A percentile compares a stretch with the other conserved stretches of the same genome.
Evolutionary conservation across 23 red algal species (phyloP).

Genomic region (Cyanidioschyzon merolae): DNA sequence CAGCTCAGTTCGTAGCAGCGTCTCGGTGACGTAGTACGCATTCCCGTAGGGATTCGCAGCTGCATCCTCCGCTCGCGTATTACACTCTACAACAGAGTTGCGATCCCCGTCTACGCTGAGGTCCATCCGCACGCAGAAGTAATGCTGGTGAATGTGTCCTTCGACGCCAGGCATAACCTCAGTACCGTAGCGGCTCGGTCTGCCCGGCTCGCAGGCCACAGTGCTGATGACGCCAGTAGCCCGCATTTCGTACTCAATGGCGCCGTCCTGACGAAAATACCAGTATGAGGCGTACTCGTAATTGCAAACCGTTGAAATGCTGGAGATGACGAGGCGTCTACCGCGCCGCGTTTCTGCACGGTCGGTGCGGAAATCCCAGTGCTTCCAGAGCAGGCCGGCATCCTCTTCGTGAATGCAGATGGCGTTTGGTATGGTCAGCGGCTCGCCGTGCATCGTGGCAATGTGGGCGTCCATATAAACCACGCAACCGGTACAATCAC

Average conservation of each 20-base stretch:
- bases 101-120: constrained; percentile 42
- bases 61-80: not conserved
- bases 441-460: constrained; percentile 32
- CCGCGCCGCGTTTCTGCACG: constrained; percentile 42
- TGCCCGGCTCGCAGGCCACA: constrained; percentile 30
- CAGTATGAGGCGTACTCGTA: constrained; percentile 80
- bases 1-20: not conserved
- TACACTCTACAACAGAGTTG: constrained; percentile 22
- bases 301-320: constrained; percentile 62
- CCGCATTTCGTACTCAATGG: constrained; percentile 44
- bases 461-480: constrained; percentile 53
- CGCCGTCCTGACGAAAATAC: constrained; percentile 68
- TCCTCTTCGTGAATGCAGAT: constrained; percentile 55
- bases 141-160: constrained; percentile 54
- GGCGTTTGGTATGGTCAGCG: constrained; percentile 34
- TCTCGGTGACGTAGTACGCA: constrained; percentile 2
- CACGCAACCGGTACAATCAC: constrained; percentile 62
- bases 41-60: not conserved
- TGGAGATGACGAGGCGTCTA: constrained; percentile 43
- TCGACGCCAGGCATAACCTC: constrained; percentile 48
- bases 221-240: constrained; percentile 52
- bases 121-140: constrained; percentile 67
- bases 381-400: constrained; percentile 56
- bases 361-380: constrained; percentile 57
- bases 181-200: constrained; percentile 32